phyloP scores from a whole-genome alignment of 2,329 filamentous ascomycete genomes.

The Phaeosphaeria sp. region DNA sequence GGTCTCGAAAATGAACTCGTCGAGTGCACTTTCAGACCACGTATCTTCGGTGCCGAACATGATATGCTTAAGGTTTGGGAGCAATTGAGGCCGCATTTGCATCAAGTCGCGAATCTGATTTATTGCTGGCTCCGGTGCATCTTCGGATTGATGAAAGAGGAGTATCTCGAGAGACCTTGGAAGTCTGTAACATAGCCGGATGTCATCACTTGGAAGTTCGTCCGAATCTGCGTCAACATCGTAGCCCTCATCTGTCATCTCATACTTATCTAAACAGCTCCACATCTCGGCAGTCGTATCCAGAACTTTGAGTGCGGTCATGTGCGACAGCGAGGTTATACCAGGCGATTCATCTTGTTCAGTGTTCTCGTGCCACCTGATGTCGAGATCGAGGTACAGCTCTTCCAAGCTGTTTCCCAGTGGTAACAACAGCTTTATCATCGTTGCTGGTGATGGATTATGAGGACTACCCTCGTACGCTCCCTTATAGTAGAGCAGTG shows the following conservation, averaged over 20 bases:
- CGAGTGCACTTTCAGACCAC: neutral
- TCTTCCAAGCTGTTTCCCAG: constrained; percentile 9
- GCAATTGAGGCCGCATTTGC: neutral
- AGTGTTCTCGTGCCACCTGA: neutral
- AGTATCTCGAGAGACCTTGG: neutral
- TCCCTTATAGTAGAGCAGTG: neutral
- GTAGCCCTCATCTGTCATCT: neutral
- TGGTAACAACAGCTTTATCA: constrained; percentile 4
- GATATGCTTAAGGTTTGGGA: neutral
- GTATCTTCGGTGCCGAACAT: neutral
- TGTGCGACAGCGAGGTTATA: neutral
- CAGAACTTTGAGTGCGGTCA: constrained; percentile 2
- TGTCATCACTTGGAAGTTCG: neutral
- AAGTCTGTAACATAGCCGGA: neutral
- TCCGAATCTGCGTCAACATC: neutral
- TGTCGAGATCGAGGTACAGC: constrained; percentile 4
- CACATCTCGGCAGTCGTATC: constrained; percentile 1
- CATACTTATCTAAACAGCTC: neutral
- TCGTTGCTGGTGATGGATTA: neutral
- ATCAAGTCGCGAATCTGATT: neutral
- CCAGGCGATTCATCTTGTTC: neutral
- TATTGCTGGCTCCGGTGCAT: neutral
- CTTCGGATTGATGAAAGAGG: neutral
- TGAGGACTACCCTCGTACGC: neutral
- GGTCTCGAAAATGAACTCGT: neutral